Base-by-base conservation (phyloP, 768 basidiomycete species). In the Dentipellis sp. region DNA sequence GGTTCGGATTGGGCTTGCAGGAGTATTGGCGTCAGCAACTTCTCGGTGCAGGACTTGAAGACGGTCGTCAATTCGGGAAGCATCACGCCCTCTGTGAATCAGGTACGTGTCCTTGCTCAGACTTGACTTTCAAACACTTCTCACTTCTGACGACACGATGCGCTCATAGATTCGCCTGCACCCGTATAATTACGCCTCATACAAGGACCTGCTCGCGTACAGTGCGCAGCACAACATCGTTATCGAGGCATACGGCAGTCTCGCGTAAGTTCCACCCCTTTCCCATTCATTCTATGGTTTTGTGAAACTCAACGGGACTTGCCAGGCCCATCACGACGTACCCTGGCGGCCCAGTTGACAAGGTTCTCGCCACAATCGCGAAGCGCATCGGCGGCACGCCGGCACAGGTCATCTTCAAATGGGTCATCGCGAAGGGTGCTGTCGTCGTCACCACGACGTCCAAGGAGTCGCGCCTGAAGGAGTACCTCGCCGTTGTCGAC, bases 21-120 rank as follows among this genome's bases (percentile, higher is more conserved):
- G 76, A 84, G 80, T 65, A 85, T 86, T 53, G 86, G 86, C 16
- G 84, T 90, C 54, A 83, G 81, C 69, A 89, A 89, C 68, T 88
- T 84, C 66, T 65, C 64, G 4, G 59, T 85, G 35, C 65, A 72
- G 1, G 68, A 82, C 50, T 71, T 90, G 16, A 71, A 84, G 62
- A 66, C 66, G 3, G 58, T 88, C 3, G 53, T 82, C 53, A 78
- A 77, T 61, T 64, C 67, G 0, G 81, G 82, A 0, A 72, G 69
- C 37, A 68, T 83, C 61, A 79, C 75, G 38, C 88, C 87, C 3
- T 83, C 80, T 1, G 84, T 84, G 40, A 88, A 91, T 64, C 87
- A 90, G 72, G 86, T 82, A n/a, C 3, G 58, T 35, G 19, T 50
- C 17, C 7, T 11, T 50, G 10, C 22, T 14, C 23, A 21, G 10